Evolutionary conservation across 2,329 filamentous ascomycete genomes (phyloP), one percentile per base, ranked within the genome.

Genomic region (Dactylellina leptospora): DNA sequence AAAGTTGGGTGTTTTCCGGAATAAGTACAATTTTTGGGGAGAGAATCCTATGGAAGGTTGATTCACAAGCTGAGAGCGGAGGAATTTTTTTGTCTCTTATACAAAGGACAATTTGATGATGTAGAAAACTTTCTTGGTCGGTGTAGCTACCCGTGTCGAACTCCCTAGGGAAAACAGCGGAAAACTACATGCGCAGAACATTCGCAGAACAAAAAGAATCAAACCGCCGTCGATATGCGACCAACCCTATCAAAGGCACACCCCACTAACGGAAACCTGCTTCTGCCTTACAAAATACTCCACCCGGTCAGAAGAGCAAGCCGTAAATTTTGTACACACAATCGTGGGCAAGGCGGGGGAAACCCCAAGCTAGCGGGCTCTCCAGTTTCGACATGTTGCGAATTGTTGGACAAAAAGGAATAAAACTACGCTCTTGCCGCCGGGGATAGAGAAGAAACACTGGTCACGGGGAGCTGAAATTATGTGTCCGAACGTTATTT

Each of bases 151-250:
- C n/a, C n/a, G n/a, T n/a, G n/a, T n/a, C n/a, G n/a, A n/a, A n/a
- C n/a, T n/a, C n/a, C n/a, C n/a, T n/a, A n/a, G n/a, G n/a, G n/a
- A n/a, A n/a, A 45, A 48, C 45, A 38, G 40, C 62, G 47, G 54
- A 47, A 22, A 11, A 40, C 45, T 27, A 28, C 62, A 59, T 68
- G 36, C 36, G n/a, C 51, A 66, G 51, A 54, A 51, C 61, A 40
- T 16, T 11, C 18, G 18, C 4, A 40, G 36, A 40, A 40, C 6
- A 1, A 40, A 40, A 64, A 66, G 50, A 64, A 48, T 20, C 40
- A 48, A 63, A 64, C 38, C 40, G 50, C 40, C 38, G 20, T 40
- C 42, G 20, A 56, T 48, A 22, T 64, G 61, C 53, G 45, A 33
- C 8, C 45, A 59, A 68, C 62, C 53, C 28, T 54, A 59, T 53